These are phyloP conservation scores for Termitomyces sp. DNA, from an alignment of 768 basidiomycete genomes.

Conservation along the genomic window DNA sequence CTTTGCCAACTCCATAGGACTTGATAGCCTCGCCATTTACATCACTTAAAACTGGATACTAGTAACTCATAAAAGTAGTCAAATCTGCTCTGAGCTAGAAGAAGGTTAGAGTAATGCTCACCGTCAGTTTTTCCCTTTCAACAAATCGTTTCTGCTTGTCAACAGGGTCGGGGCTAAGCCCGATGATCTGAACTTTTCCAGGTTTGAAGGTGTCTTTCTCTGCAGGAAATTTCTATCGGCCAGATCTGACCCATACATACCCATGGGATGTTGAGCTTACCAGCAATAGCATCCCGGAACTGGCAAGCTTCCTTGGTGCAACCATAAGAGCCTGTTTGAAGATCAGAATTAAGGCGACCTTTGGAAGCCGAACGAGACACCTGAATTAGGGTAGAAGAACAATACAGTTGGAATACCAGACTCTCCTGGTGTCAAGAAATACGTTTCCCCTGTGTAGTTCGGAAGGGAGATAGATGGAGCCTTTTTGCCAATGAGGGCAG, in stretches of 20 bases:
- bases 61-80: neutral
- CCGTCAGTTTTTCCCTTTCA: slow-evolving; percentile 64
- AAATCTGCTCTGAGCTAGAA: too few relatives aligned
- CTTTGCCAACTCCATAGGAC: slow-evolving; percentile 63
- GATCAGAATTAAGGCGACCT: neutral
- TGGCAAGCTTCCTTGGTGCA: slow-evolving; percentile 82
- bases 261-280: slow-evolving; percentile 25
- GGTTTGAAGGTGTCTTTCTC: slow-evolving; percentile 65
- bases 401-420: slow-evolving; percentile 60
- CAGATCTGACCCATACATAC: neutral
- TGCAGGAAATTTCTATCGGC: slow-evolving; percentile 18
- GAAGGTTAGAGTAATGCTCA: slow-evolving; percentile 23
- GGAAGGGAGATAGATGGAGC: slow-evolving; percentile 67
- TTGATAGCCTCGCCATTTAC: slow-evolving; percentile 56
- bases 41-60: slow-evolving; percentile 84
- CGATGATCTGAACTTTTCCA: slow-evolving; percentile 63
- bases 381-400: slow-evolving; percentile 78
- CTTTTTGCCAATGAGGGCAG: slow-evolving; percentile 55
- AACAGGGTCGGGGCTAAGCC: slow-evolving; percentile 70
- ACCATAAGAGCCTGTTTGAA: slow-evolving; percentile 57
- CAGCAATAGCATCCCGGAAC: slow-evolving; percentile 74
- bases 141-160: slow-evolving; percentile 74
- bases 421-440: slow-evolving; percentile 56
- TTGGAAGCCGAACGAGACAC: slow-evolving; percentile 28
- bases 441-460: slow-evolving; percentile 59